phyloP scores from a whole-genome alignment of 805 yeast species.

The Saccharomyces kudriavzevii region DNA sequence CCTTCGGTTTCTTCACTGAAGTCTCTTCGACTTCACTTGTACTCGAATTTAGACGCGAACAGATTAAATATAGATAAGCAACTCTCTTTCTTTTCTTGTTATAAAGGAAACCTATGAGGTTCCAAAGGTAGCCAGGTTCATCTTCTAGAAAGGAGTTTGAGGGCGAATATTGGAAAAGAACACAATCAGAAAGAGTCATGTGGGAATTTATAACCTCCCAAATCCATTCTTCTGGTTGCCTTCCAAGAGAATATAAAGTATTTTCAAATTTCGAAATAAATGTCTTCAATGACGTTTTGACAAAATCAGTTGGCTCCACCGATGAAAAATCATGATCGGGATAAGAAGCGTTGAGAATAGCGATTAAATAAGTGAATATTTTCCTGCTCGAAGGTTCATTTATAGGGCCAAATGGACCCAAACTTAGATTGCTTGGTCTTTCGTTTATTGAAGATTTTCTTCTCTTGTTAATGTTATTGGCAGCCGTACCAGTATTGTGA shows the following conservation, averaged over 20 bases:
- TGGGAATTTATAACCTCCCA: constrained; percentile 86
- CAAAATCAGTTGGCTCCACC: constrained; percentile 71
- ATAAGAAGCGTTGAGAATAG: constrained; percentile 82
- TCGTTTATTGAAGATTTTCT: constrained; percentile 25
- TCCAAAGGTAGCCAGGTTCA: constrained; percentile 37
- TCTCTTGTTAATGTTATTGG: constrained; percentile 11
- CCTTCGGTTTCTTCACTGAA: constrained; percentile 19
- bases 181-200: constrained; percentile 54
- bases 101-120: constrained; percentile 79
- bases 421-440: constrained; percentile 21
- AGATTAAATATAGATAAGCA: constrained; percentile 70
- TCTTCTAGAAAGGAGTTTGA: constrained; percentile 31
- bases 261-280: constrained; percentile 67
- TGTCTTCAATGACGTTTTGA: constrained; percentile 41
- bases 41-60: constrained; percentile 36
- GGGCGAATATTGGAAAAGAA: constrained; percentile 52
- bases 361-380: constrained; percentile 83
- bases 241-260: constrained; percentile 59
- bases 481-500: neutral
- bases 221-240: constrained; percentile 53
- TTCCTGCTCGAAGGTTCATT: constrained; percentile 79
- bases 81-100: constrained; percentile 89
- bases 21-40: constrained; percentile 35
- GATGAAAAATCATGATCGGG: constrained; percentile 94
- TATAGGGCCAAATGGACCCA: constrained; percentile 85